phyloP scores from a whole-genome alignment of 1,284 basidiomycete genomes.

The Marasmius fiardii region DNA sequence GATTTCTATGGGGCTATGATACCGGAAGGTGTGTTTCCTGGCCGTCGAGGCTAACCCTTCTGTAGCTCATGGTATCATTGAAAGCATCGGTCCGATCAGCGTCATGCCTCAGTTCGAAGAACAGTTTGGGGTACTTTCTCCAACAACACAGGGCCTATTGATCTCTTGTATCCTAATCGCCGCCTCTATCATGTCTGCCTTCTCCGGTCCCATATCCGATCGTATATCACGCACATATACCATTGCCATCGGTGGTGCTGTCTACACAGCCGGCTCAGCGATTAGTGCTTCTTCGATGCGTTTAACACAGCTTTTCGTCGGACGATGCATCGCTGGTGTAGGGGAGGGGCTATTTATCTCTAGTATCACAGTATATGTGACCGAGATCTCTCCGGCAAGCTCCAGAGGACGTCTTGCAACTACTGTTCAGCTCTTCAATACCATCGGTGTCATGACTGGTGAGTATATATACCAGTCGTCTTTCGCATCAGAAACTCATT shows the following conservation, averaged over 20 bases:
- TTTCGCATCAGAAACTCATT: not conserved
- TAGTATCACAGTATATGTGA: slow-evolving; percentile 42
- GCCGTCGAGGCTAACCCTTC: not conserved
- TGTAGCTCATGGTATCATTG: not conserved
- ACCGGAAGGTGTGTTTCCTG: slow-evolving; percentile 25
- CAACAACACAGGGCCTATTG: slow-evolving; percentile 20
- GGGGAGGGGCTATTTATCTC: slow-evolving; percentile 48
- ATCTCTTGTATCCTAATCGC: slow-evolving; percentile 40
- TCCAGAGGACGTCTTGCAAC: slow-evolving; percentile 41
- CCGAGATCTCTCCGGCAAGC: slow-evolving; percentile 40
- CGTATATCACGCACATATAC: slow-evolving; percentile 44
- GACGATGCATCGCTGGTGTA: slow-evolving; percentile 43
- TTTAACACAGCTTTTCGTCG: slow-evolving; percentile 34
- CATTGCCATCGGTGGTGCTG: slow-evolving; percentile 30
- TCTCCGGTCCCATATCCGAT: slow-evolving; percentile 45
- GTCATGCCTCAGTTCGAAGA: slow-evolving; percentile 21
- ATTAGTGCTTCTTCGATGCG: slow-evolving; percentile 17
- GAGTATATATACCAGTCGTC: not conserved
- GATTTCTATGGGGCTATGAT: slow-evolving; percentile 37
- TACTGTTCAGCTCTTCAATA: slow-evolving; percentile 42
- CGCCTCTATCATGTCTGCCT: slow-evolving; percentile 39
- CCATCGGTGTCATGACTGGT: slow-evolving; percentile 39
- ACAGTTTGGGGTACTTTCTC: slow-evolving; percentile 17
- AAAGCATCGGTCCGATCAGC: slow-evolving; percentile 18
- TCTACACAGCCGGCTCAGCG: slow-evolving; percentile 23